Percentiles rank a stretch among this genome's conserved stretches.
Evolutionary conservation across 1,139 yeast species (phyloP).

Genomic region (Taphrina wiesneri): DNA sequence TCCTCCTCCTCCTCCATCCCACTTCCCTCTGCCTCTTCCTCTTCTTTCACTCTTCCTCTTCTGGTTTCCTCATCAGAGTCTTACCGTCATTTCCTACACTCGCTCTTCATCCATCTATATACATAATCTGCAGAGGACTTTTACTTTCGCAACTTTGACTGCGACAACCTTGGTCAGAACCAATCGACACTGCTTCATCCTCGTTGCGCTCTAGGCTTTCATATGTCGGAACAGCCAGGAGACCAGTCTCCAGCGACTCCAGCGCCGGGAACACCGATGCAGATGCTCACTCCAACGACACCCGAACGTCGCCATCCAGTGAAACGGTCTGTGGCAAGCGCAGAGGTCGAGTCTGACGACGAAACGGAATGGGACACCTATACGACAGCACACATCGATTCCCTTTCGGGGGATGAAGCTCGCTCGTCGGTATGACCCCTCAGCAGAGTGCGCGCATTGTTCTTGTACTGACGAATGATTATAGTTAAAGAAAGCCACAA

Average conservation of each 20-base stretch:
- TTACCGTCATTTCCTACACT: no score
- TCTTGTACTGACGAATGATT: neutral
- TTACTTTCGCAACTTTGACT: no score
- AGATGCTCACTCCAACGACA: constrained; percentile 16
- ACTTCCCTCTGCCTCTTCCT: neutral
- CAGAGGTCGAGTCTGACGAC: neutral
- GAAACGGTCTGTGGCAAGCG: neutral
- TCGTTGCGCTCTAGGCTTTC: no score
- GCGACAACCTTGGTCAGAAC: no score
- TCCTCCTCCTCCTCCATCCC: neutral
- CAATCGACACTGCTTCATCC: no score
- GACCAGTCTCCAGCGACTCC: constrained; percentile 4
- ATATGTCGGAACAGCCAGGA: neutral
- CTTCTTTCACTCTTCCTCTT: no score
- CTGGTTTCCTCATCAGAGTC: no score
- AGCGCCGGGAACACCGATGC: constrained; percentile 9
- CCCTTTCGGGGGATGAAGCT: constrained; percentile 4
- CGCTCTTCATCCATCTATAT: no score
- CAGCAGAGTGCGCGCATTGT: neutral
- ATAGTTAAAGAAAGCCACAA: neutral
- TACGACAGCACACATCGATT: neutral
- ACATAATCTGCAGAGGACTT: no score
- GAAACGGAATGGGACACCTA: constrained; percentile 9
- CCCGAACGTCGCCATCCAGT: constrained; percentile 11
- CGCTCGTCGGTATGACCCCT: neutral